Conservation (phyloP, 2,329 filamentous ascomycete species). For the Xylariaceae sp. region DNA sequence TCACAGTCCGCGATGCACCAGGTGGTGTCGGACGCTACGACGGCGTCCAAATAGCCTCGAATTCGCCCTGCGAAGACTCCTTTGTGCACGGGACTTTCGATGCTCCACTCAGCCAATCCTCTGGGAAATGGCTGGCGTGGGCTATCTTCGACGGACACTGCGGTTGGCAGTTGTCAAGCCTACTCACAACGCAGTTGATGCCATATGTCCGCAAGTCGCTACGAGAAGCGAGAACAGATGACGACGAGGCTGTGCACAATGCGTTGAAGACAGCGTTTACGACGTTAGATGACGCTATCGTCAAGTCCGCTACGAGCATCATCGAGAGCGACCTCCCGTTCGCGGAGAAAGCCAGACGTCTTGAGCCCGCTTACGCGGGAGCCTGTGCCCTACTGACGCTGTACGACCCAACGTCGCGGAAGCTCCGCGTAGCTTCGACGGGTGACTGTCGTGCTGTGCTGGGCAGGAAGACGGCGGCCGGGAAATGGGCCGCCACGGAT, state of each 20-base stretch:
- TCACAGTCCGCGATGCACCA: constrained; percentile 11
- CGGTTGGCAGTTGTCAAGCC: constrained; percentile 33
- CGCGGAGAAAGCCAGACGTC: constrained; percentile 26
- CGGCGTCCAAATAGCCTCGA: constrained; percentile 31
- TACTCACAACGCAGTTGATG: constrained; percentile 29
- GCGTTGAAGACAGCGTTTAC: constrained; percentile 38
- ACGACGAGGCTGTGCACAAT: constrained; percentile 27
- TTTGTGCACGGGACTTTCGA: constrained; percentile 32
- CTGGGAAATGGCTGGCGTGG: constrained; percentile 30
- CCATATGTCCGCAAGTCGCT: constrained; percentile 29
- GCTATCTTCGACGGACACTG: constrained; percentile 35
- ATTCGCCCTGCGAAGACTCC: constrained; percentile 32
- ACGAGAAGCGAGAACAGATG: constrained; percentile 11
- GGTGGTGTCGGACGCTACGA: constrained; percentile 27
- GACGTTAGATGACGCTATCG: constrained; percentile 32
- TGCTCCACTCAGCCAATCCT: constrained; percentile 18
- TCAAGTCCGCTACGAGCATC: constrained; percentile 24
- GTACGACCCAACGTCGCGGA: constrained; percentile 51
- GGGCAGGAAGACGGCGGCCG: constrained; percentile 36
- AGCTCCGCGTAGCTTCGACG: constrained; percentile 59
- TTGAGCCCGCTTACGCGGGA: constrained; percentile 30
- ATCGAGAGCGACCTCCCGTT: constrained; percentile 29
- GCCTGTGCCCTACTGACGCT: constrained; percentile 44
- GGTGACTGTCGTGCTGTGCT: constrained; percentile 50
- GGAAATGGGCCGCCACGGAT: constrained; percentile 47